Evolutionary conservation across 148 eudicot genomes (phyloP), one percentile per base, ranked within the genome.

Genomic region (Vaccinium macrocarpon): DNA sequence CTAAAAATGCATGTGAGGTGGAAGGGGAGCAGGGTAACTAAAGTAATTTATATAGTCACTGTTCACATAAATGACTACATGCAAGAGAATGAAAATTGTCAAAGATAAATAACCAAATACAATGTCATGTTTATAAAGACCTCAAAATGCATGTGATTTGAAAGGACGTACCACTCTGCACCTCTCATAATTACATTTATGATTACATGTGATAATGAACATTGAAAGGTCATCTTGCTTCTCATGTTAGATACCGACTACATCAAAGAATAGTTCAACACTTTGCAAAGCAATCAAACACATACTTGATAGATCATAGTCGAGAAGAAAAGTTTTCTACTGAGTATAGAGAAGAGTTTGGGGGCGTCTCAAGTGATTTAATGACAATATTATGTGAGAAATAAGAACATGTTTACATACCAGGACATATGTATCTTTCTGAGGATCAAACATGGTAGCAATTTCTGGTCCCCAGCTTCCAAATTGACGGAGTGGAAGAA

Each of bases 391-490:
- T 80, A 13, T 59, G 50, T 71, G 78, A 46, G 16, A 8, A 27
- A 29, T 27, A 82, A 71, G 27, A 81, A 70, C 29, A 9, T 7
- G 66, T 29, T 81, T 27, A 85, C 96, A 76, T 78, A 94, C 99
- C 97, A 96, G 81, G 84, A 96, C 97, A 82, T 94, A 94, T 59
- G 97, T 96, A 80, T 96, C 99, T 88, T 92, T 92, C 83, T 91
- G 89, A 71, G 93, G 88, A 85, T 92, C 94, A 87, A 96, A 92
- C 88, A 91, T 94, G 29, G 94, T 87, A 23, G 92, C 84, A 82
- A 96, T 91, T 87, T 96, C 98, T 23, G 98, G 97, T 82, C 92
- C 99, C 99, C 98, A 96, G 48, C 88, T 91, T 79, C 96, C 98
- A 84, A 93, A 96, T 87, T 95, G 94, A 80, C 92, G 97, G 79